phyloP scores from a whole-genome alignment of 441 rosid genomes.

The Populus hybrid region DNA sequence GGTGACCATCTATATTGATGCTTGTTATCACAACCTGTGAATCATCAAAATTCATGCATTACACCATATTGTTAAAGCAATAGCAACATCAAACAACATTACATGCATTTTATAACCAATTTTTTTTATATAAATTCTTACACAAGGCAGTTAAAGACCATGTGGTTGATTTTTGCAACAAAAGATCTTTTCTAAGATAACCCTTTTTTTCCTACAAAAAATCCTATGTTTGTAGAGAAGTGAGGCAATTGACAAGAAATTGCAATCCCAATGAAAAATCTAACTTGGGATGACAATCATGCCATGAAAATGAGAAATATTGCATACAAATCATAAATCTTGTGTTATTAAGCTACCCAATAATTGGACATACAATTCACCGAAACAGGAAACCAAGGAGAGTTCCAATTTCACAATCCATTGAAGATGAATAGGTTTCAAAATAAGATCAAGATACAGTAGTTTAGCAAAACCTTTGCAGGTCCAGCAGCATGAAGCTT shows the following conservation, averaged over 20 bases:
- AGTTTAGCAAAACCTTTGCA: slow-evolving; percentile 54
- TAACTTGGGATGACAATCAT: neutral
- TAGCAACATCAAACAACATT: neutral
- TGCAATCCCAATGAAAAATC: neutral
- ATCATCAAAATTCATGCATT: slow-evolving; percentile 10
- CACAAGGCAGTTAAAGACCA: neutral
- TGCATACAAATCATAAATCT: neutral
- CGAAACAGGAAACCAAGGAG: neutral
- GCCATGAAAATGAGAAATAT: neutral
- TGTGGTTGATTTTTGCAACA: neutral
- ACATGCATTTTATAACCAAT: neutral
- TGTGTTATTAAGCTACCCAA: neutral
- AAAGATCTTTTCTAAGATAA: neutral
- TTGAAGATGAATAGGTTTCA: neutral
- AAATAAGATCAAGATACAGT: slow-evolving; percentile 18
- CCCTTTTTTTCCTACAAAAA: neutral
- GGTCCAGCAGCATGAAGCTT: slow-evolving; percentile 96
- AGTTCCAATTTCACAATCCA: slow-evolving; percentile 2
- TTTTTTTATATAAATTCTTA: too few species aligned
- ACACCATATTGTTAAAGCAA: slow-evolving; percentile 2
- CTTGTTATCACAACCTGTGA: slow-evolving; percentile 96
- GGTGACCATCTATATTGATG: slow-evolving; percentile 73
- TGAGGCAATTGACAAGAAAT: neutral
- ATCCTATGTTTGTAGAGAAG: neutral
- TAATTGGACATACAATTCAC: neutral